A percentile compares a stretch with the other conserved stretches of the same genome.
These are phyloP conservation scores for Selaginella moellendorffii DNA, from an alignment of 75 land plant genomes.

Conservation along the genomic window DNA sequence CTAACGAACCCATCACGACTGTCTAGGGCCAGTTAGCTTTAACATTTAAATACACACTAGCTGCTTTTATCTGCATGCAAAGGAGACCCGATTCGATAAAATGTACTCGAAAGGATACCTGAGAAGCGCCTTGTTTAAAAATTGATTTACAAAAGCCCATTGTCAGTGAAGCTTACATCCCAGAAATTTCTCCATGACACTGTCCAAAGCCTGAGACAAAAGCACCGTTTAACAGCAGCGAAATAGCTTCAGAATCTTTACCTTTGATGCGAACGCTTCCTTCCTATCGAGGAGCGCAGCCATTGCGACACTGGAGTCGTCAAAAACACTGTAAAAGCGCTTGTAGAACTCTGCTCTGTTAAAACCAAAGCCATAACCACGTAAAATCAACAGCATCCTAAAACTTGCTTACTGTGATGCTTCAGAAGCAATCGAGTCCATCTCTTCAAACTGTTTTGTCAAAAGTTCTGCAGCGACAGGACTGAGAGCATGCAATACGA, in stretches of 20 bases:
- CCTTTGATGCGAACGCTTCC: conserved; percentile 69
- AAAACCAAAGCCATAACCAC: background rate
- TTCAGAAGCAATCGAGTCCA: conserved; percentile 41
- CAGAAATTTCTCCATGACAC: background rate
- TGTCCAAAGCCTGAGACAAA: background rate
- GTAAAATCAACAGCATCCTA: background rate
- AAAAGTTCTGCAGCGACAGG: conserved; percentile 69
- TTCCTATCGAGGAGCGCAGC: conserved; percentile 58
- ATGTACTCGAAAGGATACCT: too few species aligned
- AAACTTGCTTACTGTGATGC: conserved; percentile 41
- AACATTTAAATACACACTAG: too few species aligned
- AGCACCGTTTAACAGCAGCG: background rate
- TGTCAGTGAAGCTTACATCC: too few species aligned
- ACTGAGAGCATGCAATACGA: conserved; percentile 55
- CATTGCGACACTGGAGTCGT: conserved; percentile 66
- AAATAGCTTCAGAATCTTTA: conserved; percentile 5
- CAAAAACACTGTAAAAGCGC: conserved; percentile 69
- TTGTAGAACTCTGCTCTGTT: conserved; percentile 50
- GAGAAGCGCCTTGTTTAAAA: too few species aligned
- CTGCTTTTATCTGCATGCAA: too few species aligned
- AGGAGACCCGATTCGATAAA: too few species aligned
- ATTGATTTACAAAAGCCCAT: too few species aligned
- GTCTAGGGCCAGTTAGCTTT: too few species aligned
- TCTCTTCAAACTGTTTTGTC: conserved; percentile 76
- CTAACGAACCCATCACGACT: too few species aligned